A percentile compares a stretch with the other conserved stretches of the same genome.
phyloP scores from a whole-genome alignment of 2,329 filamentous ascomycete genomes.

The Fusarium sp. region DNA sequence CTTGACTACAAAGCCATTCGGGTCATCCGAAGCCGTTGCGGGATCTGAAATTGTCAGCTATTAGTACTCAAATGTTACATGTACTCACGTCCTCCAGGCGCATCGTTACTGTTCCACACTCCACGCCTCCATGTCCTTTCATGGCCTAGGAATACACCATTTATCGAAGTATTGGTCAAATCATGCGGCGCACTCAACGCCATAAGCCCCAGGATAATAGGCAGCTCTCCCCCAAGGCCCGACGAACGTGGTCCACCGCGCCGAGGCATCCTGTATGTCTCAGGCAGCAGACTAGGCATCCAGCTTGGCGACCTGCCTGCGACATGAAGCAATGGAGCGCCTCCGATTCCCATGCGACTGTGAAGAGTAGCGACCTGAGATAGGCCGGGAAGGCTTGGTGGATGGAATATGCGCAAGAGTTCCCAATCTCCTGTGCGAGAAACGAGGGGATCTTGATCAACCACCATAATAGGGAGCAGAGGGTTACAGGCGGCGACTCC shows the following conservation, averaged over 20 bases:
- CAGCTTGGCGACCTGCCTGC: slow-evolving; percentile 54
- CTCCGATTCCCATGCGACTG: slow-evolving; percentile 29
- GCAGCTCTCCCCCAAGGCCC: slow-evolving; percentile 57
- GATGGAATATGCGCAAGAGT: slow-evolving; percentile 51
- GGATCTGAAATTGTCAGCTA: slow-evolving; percentile 44
- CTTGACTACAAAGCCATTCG: slow-evolving; percentile 54
- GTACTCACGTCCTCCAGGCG: slow-evolving; percentile 50
- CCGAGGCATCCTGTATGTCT: slow-evolving; percentile 47
- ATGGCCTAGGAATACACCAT: slow-evolving; percentile 48
- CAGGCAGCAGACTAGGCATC: slow-evolving; percentile 57
- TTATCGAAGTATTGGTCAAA: slow-evolving; percentile 11
- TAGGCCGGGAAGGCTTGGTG: slow-evolving; percentile 39
- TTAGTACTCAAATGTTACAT: not conserved
- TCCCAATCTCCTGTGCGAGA: slow-evolving; percentile 41
- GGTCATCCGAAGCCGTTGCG: slow-evolving; percentile 42
- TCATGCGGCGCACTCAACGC: slow-evolving; percentile 49
- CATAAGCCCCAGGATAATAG: slow-evolving; percentile 59
- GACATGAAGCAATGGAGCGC: slow-evolving; percentile 47
- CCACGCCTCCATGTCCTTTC: slow-evolving; percentile 46
- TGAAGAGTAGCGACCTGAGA: slow-evolving; percentile 49
- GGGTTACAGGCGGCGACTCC: slow-evolving; percentile 57
- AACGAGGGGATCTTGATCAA: slow-evolving; percentile 40
- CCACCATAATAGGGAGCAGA: slow-evolving; percentile 55
- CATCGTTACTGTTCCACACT: slow-evolving; percentile 43
- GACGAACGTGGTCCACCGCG: slow-evolving; percentile 37